Evolutionary conservation across 163 green algal genomes (phyloP), one percentile per base, ranked within the genome.

Genomic region (Volvox carteri): DNA sequence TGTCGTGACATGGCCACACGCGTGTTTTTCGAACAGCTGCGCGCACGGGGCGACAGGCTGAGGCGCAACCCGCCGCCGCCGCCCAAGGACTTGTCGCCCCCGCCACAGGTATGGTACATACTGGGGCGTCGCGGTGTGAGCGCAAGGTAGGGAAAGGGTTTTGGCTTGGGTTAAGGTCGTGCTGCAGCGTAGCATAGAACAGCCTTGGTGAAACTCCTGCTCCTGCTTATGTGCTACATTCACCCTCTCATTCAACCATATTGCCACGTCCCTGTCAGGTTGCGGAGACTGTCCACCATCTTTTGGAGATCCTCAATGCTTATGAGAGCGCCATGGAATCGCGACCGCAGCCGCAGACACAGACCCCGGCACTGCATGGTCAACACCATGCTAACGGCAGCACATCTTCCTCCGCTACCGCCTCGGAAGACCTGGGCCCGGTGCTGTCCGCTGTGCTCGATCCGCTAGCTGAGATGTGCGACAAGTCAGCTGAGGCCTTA

Each of bases 21-120:
- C 25, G 92, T 94, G 2, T 98, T 98, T 79, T 90, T 96, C 37
- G 96, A 98, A 84, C 93, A 97, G 85, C 81, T 99, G 54, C 94
- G 93, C 16, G 87, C 92, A 8, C 85, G 92, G 0, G 95, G 95
- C 0, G 97, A 98, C 86, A 95, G 96, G 83, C 93, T 98, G 73
- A 80, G 97, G 56, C 92, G 96, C 6, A 93, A 95, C 79, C 95
- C 96, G 23, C 97, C 96, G 33, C 42, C 91, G 52, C 94, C 96
- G 12, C 92, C 95, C 0, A 62, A 86, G 6, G 96, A 98, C 90
- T 92, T 99, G 2, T 93, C 93, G 19, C 92, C 95, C 0, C 96
- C 97, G 4, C 90, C 83, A 16, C 93, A 96, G 90, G 93, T 97
- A n/a, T n/a, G n/a, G n/a, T n/a, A n/a, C n/a, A n/a, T n/a, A n/a